Percentiles rank a stretch among this genome's conserved stretches.
phyloP scores from a whole-genome alignment of 768 basidiomycete genomes.

The Mycena maculata region DNA sequence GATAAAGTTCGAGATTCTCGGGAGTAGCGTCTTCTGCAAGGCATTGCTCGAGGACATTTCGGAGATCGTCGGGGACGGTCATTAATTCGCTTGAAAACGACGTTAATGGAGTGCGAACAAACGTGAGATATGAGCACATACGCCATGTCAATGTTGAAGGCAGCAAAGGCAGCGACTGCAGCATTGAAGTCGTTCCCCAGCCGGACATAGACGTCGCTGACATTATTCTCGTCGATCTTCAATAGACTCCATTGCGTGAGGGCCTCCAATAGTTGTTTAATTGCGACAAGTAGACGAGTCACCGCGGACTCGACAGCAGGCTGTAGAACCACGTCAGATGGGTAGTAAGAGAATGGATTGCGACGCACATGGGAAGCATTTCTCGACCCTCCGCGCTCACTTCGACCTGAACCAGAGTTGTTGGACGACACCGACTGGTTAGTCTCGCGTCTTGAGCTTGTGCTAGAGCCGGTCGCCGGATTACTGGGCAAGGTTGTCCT shows the following conservation, averaged over 20 bases:
- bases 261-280: conserved; percentile 93
- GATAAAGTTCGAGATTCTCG: conserved; percentile 88
- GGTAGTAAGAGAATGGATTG: conserved; percentile 13
- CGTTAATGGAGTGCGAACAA: conserved; percentile 2
- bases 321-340: conserved; percentile 47
- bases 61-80: conserved; percentile 88
- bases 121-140: conserved; percentile 57
- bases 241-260: conserved; percentile 86
- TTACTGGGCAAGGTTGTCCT: conserved; percentile 17
- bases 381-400: conserved; percentile 55
- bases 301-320: conserved; percentile 92
- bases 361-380: conserved; percentile 49
- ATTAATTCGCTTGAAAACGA: conserved; percentile 77
- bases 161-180: conserved; percentile 88
- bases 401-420: conserved; percentile 55
- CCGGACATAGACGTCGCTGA: conserved; percentile 97
- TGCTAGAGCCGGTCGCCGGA: conserved; percentile 22
- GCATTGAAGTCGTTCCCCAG: conserved; percentile 98
- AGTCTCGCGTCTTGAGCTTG: conserved; percentile 62
- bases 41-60: conserved; percentile 89
- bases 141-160: conserved; percentile 91
- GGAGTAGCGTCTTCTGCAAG: conserved; percentile 90
- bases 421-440: conserved; percentile 61
- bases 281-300: conserved; percentile 91
- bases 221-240: conserved; percentile 78